Evolutionary conservation across 1,284 basidiomycete genomes (phyloP).

Genomic region (Sporisorium iseilematis-ciliati): DNA sequence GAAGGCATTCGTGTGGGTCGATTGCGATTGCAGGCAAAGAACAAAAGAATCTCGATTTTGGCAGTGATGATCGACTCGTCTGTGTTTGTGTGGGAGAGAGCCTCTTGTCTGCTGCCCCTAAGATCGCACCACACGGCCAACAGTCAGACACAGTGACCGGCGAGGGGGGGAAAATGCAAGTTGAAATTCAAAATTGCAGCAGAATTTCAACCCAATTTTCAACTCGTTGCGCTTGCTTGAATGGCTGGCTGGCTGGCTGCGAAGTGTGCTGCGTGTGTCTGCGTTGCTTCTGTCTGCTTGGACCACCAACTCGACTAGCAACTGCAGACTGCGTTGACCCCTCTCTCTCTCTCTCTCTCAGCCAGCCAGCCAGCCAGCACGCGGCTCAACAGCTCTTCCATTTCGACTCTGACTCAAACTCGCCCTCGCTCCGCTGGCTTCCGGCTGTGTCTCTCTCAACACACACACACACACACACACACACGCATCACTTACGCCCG

Average conservation of each 20-base stretch:
- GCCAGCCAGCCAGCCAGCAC: background rate
- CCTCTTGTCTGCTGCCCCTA: too few species aligned
- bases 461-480: background rate
- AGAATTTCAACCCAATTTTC: conserved; percentile 8
- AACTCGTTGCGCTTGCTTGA: background rate
- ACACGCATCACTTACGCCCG: background rate
- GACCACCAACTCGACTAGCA: background rate
- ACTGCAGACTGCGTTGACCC: conserved; percentile 28
- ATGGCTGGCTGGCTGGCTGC: conserved; percentile 3
- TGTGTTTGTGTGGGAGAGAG: too few species aligned
- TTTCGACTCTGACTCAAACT: background rate
- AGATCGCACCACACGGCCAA: background rate
- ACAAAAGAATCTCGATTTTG: too few species aligned
- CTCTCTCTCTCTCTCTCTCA: conserved; percentile 14
- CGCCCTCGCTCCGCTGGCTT: conserved; percentile 16
- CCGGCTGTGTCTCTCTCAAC: background rate
- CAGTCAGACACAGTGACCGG: background rate
- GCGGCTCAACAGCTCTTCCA: too few species aligned
- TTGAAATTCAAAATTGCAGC: conserved; percentile 2
- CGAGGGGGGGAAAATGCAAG: background rate
- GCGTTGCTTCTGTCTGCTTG: background rate
- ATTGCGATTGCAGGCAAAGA: too few species aligned
- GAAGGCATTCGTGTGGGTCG: too few species aligned
- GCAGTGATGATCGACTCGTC: too few species aligned
- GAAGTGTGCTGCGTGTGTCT: conserved; percentile 4